phyloP scores from a whole-genome alignment of 768 basidiomycete genomes.

The Candolleomyces aberdarensis region DNA sequence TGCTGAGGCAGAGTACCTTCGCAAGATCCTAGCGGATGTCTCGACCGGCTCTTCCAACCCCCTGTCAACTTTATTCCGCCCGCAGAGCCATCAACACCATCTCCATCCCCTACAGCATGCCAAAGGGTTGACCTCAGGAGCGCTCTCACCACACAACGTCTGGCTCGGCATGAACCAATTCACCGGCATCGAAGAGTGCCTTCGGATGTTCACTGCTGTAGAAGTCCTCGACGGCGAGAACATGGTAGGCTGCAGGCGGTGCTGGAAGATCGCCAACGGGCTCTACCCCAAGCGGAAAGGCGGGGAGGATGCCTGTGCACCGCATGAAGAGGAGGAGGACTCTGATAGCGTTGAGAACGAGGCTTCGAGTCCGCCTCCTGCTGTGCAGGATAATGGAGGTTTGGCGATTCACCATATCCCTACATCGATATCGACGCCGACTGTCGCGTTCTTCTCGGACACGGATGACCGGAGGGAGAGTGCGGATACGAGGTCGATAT shows the following conservation, averaged over 20 bases:
- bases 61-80: neutral
- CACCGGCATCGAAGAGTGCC: conserved; percentile 70
- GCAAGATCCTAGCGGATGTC: conserved; percentile 65
- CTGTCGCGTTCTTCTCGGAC: conserved; percentile 31
- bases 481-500: conserved; percentile 31
- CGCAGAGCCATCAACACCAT: conserved; percentile 17
- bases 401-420: conserved; percentile 20
- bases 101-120: conserved; percentile 3
- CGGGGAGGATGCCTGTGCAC: conserved; percentile 18
- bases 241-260: conserved; percentile 87
- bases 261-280: conserved; percentile 86
- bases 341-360: conserved; percentile 12
- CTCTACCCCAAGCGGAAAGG: neutral
- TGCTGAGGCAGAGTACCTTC: conserved; percentile 65
- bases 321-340: conserved; percentile 21
- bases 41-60: conserved; percentile 40
- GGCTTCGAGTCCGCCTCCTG: neutral
- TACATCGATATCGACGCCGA: conserved; percentile 39
- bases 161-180: conserved; percentile 46
- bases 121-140: conserved; percentile 1
- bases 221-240: conserved; percentile 94
- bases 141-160: conserved; percentile 24
- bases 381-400: neutral
- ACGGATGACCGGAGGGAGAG: conserved; percentile 8
- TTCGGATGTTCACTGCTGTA: conserved; percentile 88